phyloP scores from a whole-genome alignment of 176 grass and related monocot species.

The Echinochloa phyllopogon region DNA sequence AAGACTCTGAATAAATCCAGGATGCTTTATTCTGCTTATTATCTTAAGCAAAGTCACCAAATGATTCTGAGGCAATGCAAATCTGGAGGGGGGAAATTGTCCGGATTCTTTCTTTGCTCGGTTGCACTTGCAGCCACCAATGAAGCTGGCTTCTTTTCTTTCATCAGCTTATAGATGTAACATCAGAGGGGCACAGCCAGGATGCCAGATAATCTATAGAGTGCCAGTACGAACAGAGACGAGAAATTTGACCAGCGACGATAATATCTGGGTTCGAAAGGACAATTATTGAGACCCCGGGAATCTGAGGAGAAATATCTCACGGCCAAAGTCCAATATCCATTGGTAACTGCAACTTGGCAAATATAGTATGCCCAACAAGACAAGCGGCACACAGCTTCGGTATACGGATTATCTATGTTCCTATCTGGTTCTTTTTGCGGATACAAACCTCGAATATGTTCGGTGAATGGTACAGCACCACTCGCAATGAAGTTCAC shows the following conservation, averaged over 20 bases:
- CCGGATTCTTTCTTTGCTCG: neutral
- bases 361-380: slow-evolving; percentile 24
- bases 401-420: neutral
- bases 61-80: neutral
- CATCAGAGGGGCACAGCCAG: neutral
- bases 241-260: neutral
- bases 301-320: slow-evolving; percentile 47
- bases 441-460: neutral
- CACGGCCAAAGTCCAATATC: neutral
- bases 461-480: neutral
- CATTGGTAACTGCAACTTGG: slow-evolving; percentile 20
- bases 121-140: neutral
- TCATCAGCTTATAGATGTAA: neutral
- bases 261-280: slow-evolving; percentile 20
- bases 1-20: neutral
- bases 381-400: neutral
- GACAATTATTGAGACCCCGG: slow-evolving; percentile 43
- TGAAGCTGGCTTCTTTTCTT: neutral
- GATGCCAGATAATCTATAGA: neutral
- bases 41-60: neutral
- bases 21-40: neutral
- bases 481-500: neutral
- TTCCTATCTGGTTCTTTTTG: neutral
- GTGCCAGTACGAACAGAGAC: neutral
- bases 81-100: neutral